Conservation (phyloP, 768 basidiomycete species). For the Amanita pseudoporphyria region DNA sequence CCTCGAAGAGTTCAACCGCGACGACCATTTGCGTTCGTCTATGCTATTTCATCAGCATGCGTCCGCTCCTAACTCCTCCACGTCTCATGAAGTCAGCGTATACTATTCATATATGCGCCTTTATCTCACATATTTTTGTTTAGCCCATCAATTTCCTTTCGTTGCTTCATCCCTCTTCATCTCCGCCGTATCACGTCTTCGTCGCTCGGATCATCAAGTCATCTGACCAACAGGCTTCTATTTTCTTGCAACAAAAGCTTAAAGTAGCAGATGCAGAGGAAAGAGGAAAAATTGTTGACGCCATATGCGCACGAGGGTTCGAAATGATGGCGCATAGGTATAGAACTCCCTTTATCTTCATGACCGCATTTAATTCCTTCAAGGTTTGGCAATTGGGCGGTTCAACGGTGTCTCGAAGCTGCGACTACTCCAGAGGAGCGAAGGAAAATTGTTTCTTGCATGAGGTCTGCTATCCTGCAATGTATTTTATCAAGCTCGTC, state of each 20-base stretch:
- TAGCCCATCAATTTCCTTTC: slow-evolving; percentile 89
- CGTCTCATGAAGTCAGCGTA: slow-evolving; percentile 40
- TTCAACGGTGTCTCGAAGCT: slow-evolving; percentile 79
- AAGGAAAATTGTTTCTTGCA: slow-evolving; percentile 75
- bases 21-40: slow-evolving; percentile 21
- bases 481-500: neutral
- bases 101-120: slow-evolving; percentile 12
- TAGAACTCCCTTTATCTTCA: slow-evolving; percentile 2
- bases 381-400: slow-evolving; percentile 91
- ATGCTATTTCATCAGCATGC: slow-evolving; percentile 22
- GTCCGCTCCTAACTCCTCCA: slow-evolving; percentile 17
- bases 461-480: slow-evolving; percentile 44
- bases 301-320: slow-evolving; percentile 74
- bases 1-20: slow-evolving; percentile 14
- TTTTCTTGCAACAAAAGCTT: slow-evolving; percentile 84
- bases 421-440: slow-evolving; percentile 67
- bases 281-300: slow-evolving; percentile 76
- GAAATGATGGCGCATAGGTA: slow-evolving; percentile 92
- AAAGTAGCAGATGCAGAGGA: slow-evolving; percentile 77
- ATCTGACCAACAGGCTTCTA: slow-evolving; percentile 85
- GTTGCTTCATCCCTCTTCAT: slow-evolving; percentile 75
- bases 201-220: slow-evolving; percentile 82
- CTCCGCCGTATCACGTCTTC: slow-evolving; percentile 75
- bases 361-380: neutral
- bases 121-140: slow-evolving; percentile 14